Percentiles rank a stretch among this genome's conserved stretches.
Evolutionary conservation across 2,329 filamentous ascomycete species (phyloP).

Genomic region (Proliferodiscus dingleyae): DNA sequence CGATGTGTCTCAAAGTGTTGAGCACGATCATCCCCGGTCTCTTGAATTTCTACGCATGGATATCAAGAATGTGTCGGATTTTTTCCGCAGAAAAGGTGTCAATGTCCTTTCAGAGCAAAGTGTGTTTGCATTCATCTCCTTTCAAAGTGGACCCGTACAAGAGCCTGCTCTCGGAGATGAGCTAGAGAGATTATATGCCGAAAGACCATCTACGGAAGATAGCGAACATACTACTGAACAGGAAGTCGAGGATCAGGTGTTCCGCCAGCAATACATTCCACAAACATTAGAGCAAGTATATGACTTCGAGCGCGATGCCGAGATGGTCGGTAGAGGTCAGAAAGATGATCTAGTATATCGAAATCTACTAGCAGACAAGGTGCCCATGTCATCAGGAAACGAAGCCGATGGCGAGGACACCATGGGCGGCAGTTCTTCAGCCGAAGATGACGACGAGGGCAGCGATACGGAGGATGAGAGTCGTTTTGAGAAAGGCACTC

Average conservation of each 20-base stretch:
- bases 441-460: constrained; percentile 39
- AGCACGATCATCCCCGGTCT: constrained; percentile 89
- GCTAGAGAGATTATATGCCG: constrained; percentile 63
- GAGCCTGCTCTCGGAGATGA: constrained; percentile 55
- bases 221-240: constrained; percentile 52
- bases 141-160: constrained; percentile 53
- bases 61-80: constrained; percentile 93
- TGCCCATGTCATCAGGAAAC: constrained; percentile 37
- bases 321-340: constrained; percentile 67
- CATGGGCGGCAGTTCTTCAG: constrained; percentile 36
- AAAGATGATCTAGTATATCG: constrained; percentile 79
- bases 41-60: constrained; percentile 96
- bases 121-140: constrained; percentile 80
- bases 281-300: constrained; percentile 95
- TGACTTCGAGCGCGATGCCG: constrained; percentile 86
- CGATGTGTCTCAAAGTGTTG: constrained; percentile 95
- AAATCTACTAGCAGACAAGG: constrained; percentile 71
- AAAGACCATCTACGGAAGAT: constrained; percentile 50
- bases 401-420: constrained; percentile 37
- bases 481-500: constrained; percentile 59
- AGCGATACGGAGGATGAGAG: constrained; percentile 44
- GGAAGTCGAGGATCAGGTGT: constrained; percentile 85
- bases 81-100: constrained; percentile 82
- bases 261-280: constrained; percentile 93
- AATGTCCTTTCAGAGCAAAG: constrained; percentile 72